Percentiles rank a stretch among this genome's conserved stretches.
Evolutionary conservation across 495 filamentous ascomycete genomes (phyloP).

Genomic region (Aspergillus bridgeri): DNA sequence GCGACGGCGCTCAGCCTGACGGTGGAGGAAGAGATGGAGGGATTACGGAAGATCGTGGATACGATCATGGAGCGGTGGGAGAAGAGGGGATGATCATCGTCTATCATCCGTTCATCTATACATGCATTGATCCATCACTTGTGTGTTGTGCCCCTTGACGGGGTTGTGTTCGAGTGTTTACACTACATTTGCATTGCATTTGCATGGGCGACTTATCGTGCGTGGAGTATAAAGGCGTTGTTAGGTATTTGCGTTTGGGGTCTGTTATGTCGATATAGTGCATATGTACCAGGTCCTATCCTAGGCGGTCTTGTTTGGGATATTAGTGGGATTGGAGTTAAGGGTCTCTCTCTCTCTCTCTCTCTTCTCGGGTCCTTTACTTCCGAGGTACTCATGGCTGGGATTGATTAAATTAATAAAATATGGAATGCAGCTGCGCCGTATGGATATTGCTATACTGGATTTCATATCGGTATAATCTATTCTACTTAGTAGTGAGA

Average conservation of each 20-base stretch:
- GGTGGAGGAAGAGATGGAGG: conserved; percentile 95
- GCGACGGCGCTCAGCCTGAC: conserved; percentile 63
- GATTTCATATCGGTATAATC: neutral
- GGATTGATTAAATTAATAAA: neutral
- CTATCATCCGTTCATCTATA: neutral
- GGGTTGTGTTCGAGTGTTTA: too few relatives aligned
- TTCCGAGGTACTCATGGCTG: neutral
- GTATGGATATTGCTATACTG: neutral
- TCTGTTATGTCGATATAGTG: neutral
- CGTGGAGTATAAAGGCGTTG: neutral
- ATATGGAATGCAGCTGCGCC: neutral
- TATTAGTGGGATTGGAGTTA: too few relatives aligned
- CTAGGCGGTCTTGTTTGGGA: too few relatives aligned
- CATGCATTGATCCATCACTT: neutral
- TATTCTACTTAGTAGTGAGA: neutral
- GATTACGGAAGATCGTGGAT: conserved; percentile 67
- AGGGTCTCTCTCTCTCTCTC: too few relatives aligned
- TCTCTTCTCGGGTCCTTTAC: neutral
- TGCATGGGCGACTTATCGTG: neutral
- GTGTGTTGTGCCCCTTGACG: too few relatives aligned
- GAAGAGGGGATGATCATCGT: conserved; percentile 4
- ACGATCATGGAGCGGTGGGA: conserved; percentile 59
- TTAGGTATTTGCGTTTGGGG: neutral
- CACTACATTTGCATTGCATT: too few relatives aligned
- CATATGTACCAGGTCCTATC: too few relatives aligned